A percentile compares a stretch with the other conserved stretches of the same genome.
Conservation (phyloP, 306 rosid species). For the Vachellia collinsii region DNA sequence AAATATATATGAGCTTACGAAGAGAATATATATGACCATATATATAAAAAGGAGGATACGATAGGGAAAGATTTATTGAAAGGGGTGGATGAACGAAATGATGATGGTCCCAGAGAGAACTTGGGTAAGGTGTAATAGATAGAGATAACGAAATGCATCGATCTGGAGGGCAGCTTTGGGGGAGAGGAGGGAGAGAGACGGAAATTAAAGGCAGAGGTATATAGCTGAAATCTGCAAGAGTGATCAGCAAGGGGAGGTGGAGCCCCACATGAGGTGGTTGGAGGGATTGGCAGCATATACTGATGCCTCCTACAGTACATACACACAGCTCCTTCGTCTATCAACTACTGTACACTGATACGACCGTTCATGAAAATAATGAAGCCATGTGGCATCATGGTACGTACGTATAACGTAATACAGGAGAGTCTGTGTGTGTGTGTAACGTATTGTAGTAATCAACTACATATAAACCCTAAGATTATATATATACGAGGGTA, state of each 20-base stretch:
- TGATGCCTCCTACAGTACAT: slow-evolving; percentile 49
- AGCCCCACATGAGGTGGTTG: slow-evolving; percentile 54
- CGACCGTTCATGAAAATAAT: slow-evolving; percentile 56
- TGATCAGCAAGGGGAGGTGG: slow-evolving; percentile 28
- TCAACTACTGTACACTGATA: slow-evolving; percentile 57
- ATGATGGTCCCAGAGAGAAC: slow-evolving; percentile 48
- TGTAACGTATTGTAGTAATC: background rate
- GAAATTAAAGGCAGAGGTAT: slow-evolving; percentile 25
- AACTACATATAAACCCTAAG: background rate
- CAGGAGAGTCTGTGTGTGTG: background rate
- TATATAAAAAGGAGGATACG: background rate
- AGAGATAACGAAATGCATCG: slow-evolving; percentile 32
- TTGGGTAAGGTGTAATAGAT: slow-evolving; percentile 30
- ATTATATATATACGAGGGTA: background rate
- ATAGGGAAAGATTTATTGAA: slow-evolving; percentile 24
- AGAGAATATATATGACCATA: background rate
- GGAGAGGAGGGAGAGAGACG: slow-evolving; percentile 22
- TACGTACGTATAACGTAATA: background rate
- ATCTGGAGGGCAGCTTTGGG: slow-evolving; percentile 61
- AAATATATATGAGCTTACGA: slow-evolving; percentile 62
- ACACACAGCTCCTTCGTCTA: slow-evolving; percentile 29
- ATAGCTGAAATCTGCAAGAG: slow-evolving; percentile 45
- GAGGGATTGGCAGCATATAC: slow-evolving; percentile 51
- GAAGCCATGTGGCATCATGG: background rate
- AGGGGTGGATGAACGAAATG: slow-evolving; percentile 36